Percentiles rank a stretch among this genome's conserved stretches.
Conservation (phyloP, 1,139 yeast species). For the Magnusiomyces suaveolens region DNA sequence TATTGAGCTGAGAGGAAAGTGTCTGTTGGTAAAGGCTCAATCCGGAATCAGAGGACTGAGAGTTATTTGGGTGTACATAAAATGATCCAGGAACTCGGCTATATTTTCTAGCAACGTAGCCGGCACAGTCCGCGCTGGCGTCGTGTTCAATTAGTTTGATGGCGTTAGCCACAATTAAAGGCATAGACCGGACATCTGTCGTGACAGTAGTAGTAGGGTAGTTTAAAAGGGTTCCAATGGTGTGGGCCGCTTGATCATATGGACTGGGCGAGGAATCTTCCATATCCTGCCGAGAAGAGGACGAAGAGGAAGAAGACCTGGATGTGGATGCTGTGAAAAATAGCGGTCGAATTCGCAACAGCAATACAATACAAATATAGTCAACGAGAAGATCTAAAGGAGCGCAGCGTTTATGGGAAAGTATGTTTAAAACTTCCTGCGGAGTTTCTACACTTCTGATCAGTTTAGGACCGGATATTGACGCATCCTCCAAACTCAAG, state of each 20-base stretch:
- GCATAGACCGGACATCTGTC: background rate
- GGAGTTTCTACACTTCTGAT: background rate
- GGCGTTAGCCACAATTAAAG: background rate
- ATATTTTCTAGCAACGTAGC: background rate
- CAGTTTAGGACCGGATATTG: background rate
- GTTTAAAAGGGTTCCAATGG: background rate
- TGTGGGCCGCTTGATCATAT: background rate
- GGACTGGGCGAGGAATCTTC: background rate
- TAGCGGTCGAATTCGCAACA: constrained; percentile 26
- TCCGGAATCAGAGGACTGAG: background rate
- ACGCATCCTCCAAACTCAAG: background rate
- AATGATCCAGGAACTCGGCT: background rate
- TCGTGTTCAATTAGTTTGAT: background rate
- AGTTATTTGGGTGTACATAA: background rate
- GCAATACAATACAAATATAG: constrained; percentile 29
- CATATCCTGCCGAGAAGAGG: background rate
- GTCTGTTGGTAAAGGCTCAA: background rate
- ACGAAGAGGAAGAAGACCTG: background rate
- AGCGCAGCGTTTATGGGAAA: background rate
- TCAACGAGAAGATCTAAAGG: constrained; percentile 24
- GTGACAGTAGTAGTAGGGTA: background rate
- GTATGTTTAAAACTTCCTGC: background rate
- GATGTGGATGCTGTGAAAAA: constrained; percentile 19
- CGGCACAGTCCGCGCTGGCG: background rate
- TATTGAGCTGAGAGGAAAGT: background rate